Percentiles rank a stretch among this genome's conserved stretches.
Conservation (phyloP, 345 rosid species). For the Salix koriyanagi region DNA sequence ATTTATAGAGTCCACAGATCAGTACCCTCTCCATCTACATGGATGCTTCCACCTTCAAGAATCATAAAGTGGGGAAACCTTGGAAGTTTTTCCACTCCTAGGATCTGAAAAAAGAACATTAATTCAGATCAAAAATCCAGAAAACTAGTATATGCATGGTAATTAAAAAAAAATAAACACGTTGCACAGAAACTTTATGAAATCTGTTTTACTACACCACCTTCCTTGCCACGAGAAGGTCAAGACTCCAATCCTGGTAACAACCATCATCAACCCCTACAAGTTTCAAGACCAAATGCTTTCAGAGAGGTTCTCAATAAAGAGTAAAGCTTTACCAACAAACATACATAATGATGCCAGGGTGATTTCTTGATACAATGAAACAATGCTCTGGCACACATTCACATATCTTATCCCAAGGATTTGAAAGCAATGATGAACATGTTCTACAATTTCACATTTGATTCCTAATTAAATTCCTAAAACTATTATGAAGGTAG, state of each 20-base stretch:
- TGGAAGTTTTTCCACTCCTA: constrained; percentile 63
- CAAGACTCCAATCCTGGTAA: constrained; percentile 81
- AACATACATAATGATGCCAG: background rate
- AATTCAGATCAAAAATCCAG: constrained; percentile 12
- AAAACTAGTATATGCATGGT: background rate
- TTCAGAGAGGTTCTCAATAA: constrained; percentile 1
- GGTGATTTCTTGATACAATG: background rate
- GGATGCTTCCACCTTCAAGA: constrained; percentile 99
- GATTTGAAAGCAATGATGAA: background rate
- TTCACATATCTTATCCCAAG: background rate
- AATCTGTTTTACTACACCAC: constrained; percentile 25
- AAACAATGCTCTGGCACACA: background rate
- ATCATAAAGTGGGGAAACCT: constrained; percentile 62
- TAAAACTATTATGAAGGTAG: background rate
- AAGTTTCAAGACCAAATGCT: constrained; percentile 7
- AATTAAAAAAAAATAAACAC: background rate
- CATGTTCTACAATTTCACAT: background rate
- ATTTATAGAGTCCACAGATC: background rate
- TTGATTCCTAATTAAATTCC: background rate
- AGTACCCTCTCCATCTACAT: constrained; percentile 95
- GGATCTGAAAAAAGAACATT: constrained; percentile 46
- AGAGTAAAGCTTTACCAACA: background rate
- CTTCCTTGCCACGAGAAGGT: constrained; percentile 80
- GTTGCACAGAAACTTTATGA: background rate
- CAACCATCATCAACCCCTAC: constrained; percentile 82